Conservation (phyloP, 345 rosid genomes). For the Pelargonium nanum region DNA sequence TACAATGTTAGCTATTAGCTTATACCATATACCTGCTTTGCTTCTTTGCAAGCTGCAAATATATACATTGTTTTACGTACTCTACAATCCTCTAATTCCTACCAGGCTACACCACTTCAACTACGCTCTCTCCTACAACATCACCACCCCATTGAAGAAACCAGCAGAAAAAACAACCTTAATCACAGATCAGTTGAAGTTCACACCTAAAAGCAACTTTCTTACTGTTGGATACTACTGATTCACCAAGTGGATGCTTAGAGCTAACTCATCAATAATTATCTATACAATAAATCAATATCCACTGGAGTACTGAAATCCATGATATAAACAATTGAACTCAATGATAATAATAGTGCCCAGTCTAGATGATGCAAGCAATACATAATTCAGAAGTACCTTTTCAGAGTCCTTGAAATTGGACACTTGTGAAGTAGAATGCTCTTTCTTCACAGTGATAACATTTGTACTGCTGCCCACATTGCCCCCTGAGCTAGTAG, state of each 20-base stretch:
- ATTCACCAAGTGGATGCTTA: no score
- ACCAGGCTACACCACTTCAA: no score
- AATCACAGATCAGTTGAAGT: no score
- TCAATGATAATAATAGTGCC: neutral
- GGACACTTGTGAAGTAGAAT: slow-evolving; percentile 11
- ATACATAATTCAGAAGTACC: slow-evolving; percentile 30
- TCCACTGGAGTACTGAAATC: neutral
- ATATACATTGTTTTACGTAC: neutral
- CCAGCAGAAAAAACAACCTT: neutral
- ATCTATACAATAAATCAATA: no score
- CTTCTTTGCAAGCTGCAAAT: neutral
- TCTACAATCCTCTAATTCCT: no score
- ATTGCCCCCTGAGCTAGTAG: slow-evolving; percentile 17
- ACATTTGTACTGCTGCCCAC: slow-evolving; percentile 6
- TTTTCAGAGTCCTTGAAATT: slow-evolving; percentile 22
- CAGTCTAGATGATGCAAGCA: neutral
- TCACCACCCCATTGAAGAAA: neutral
- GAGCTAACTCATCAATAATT: no score
- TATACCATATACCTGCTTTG: neutral
- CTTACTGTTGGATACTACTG: no score
- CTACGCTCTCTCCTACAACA: neutral
- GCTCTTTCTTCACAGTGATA: slow-evolving; percentile 32
- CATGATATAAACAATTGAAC: neutral
- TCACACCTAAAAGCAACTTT: no score
- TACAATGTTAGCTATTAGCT: neutral